These are phyloP conservation scores for Starmerella sirachaensis DNA, from an alignment of 805 yeast genomes.

Conservation along the genomic window DNA sequence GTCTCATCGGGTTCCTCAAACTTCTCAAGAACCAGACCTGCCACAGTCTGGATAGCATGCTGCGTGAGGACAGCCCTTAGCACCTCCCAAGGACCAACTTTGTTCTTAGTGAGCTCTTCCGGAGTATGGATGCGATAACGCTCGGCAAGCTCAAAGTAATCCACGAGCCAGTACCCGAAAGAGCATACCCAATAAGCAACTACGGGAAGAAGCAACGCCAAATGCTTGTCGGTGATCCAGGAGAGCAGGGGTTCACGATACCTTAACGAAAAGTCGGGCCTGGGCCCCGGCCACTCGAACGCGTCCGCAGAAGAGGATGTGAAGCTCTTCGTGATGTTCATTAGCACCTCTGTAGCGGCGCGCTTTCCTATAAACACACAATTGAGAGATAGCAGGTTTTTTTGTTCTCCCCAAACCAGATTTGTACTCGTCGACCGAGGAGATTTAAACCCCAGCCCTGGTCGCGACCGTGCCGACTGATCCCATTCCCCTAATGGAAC, in stretches of 20 bases:
- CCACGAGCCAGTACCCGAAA: slow-evolving; percentile 59
- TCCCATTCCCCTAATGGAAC: no score
- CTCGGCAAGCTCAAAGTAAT: slow-evolving; percentile 63
- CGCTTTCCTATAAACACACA: no score
- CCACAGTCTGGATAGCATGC: slow-evolving; percentile 68
- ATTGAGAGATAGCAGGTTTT: no score
- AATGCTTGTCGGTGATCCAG: slow-evolving; percentile 57
- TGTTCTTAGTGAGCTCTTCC: slow-evolving; percentile 74
- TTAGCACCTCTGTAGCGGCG: no score
- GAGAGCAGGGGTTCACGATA: slow-evolving; percentile 35
- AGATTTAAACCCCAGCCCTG: not conserved
- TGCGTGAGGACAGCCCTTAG: slow-evolving; percentile 72
- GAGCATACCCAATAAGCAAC: slow-evolving; percentile 77
- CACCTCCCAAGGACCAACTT: slow-evolving; percentile 58
- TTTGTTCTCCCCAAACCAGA: no score
- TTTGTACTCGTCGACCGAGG: no score
- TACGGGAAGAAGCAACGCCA: slow-evolving; percentile 66
- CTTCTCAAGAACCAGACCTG: slow-evolving; percentile 45
- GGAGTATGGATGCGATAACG: slow-evolving; percentile 86
- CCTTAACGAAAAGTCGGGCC: slow-evolving; percentile 9
- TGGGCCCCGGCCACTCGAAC: slow-evolving; percentile 14
- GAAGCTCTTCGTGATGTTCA: slow-evolving; percentile 1
- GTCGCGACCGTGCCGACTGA: no score
- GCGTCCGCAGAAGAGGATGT: not conserved
- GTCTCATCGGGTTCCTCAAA: slow-evolving; percentile 41